Evolutionary conservation across 2,329 filamentous ascomycete species (phyloP), one percentile per base, ranked within the genome.

Genomic region (Colletotrichum agaves): DNA sequence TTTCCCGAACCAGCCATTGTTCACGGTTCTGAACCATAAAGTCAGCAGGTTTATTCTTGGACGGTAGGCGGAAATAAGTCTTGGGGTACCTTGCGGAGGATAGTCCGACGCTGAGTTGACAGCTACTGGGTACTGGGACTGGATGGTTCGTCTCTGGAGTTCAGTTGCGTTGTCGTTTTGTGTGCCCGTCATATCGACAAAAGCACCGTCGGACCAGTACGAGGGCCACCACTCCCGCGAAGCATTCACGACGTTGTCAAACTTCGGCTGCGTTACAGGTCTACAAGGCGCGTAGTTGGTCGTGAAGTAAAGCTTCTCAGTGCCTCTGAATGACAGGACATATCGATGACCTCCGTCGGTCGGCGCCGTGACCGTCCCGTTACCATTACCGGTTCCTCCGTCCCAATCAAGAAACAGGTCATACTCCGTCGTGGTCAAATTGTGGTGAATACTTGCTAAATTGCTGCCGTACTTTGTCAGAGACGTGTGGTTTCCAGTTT

Each of bases 1-100:
- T 62, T 87, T 87, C 13, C 85, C 85, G 66, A 85, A 85, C 84
- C 85, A 87, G 19, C 84, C 82, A 72, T 87, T 85, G 70, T 86
- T 87, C 11, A 84, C 82, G 6, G 74, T 46, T 75, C 74, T 60
- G 21, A 21, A n/a, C 19, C 12, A 3, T 27, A 10, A 35, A 19
- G 31, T 49, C 10, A 56, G 57, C 47, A 60, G 47, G 61, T 19
- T 3, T 17, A 44, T 13, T n/a, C 2, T 44, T 8, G 41, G 11
- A 44, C 1, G 6, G 19, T 27, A 7, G 6, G 27, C 6, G 8
- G 15, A 19, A 50, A 67, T 74, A 75, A 67, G 77, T 39, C 23
- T 27, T 41, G 23, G 4, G 47, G 7, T 15, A 77, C 77, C 83
- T 73, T 87, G 84, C 0, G 84, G 79, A 0, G 83, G 81, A 64